Base-by-base conservation (phyloP, 2,329 filamentous ascomycete genomes). In the Penicillium glabrum region DNA sequence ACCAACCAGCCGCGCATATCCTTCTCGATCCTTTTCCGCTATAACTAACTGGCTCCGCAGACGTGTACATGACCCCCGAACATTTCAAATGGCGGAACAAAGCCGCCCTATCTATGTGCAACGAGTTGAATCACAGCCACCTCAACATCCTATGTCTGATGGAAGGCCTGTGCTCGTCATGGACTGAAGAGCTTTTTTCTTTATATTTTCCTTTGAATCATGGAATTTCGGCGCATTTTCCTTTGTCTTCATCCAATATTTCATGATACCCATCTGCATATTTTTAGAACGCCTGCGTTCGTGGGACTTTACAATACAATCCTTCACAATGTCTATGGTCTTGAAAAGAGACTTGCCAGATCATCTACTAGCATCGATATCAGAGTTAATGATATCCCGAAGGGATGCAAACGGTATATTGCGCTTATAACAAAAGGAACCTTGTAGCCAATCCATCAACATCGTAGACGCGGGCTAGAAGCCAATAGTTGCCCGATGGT, bases 111-210 rank as follows among this genome's bases (percentile, higher is more conserved):
- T 64, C 23, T 67, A 70, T 39, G 60, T 66, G 23, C 62, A 64
- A 53, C 55, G 62, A 35, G 59, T 62, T 21, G 65, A 68, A 46
- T 64, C 58, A 14, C 56, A 61, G 35, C 59, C 59, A 19, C 54
- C 57, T 2, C 59, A 54, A 21, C 57, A 65, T 55, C 29, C 62
- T 43, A 46, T 67, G 21, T 54, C 62, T 14, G 64, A 66, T 24
- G 64, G 62, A 46, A 61, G 66, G 49, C 57, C 57, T 23, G 41
- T 70, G 43, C 55, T 73, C 9, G 66, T 70, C 58, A 64, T 71
- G 50, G 71, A 73, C 63, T 72, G 54, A 63, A 33, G n/a, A 13
- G 19, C 43, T 43, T 45, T 23, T 23, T 26, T 47, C 23, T 26
- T 26, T 26, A 26, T 26, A 29, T 35, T 54, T 41, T 29, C 41